Percentiles rank a stretch among this genome's conserved stretches.
Evolutionary conservation across 225 moss, liverwort and hornwort species (phyloP).

Genomic region (Thuidium tamariscinum): DNA sequence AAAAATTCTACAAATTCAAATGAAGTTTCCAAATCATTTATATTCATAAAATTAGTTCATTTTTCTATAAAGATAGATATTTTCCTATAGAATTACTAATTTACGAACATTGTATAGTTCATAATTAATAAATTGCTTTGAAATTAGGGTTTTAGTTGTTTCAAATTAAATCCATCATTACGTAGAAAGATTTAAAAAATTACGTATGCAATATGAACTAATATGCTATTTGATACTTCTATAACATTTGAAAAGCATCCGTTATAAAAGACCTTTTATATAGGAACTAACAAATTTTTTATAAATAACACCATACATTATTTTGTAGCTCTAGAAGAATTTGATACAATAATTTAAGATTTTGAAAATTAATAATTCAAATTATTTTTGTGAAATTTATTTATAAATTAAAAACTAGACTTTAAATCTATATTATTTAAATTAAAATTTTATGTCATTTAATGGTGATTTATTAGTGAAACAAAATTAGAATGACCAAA

Average conservation of each 20-base stretch:
- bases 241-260: neutral
- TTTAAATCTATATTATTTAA: neutral
- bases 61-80: no score
- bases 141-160: neutral
- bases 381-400: neutral
- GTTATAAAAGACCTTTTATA: neutral
- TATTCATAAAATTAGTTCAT: neutral
- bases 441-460: neutral
- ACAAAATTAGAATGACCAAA: no score
- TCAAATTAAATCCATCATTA: neutral
- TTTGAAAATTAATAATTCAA: neutral
- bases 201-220: rapidly evolving
- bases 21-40: neutral
- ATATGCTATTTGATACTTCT: neutral
- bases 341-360: neutral
- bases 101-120: no score
- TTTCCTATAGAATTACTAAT: rapidly evolving
- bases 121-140: neutral
- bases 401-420: no score
- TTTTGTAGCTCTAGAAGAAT: neutral
- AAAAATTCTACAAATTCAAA: neutral
- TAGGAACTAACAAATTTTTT: rapidly evolving
- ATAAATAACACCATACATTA: no score
- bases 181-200: neutral
- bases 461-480: neutral